A percentile compares a stretch with the other conserved stretches of the same genome.
These are phyloP conservation scores for Massariosphaeria phaeospora DNA, from an alignment of 495 filamentous ascomycete genomes.

Conservation along the genomic window DNA sequence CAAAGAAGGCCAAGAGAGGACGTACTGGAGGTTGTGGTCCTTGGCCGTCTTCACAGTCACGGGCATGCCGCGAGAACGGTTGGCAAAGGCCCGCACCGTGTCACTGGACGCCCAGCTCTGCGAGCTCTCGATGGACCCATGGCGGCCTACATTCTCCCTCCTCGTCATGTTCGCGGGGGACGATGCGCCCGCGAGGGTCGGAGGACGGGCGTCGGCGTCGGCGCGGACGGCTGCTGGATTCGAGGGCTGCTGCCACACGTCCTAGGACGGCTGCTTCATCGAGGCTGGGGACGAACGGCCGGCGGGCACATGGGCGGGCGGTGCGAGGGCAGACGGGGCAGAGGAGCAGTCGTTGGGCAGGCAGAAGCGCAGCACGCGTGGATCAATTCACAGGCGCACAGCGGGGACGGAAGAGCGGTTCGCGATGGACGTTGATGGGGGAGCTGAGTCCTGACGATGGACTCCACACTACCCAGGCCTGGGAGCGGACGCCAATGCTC, in stretches of 20 bases:
- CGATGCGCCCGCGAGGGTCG: slow-evolving; percentile 5
- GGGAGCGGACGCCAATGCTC: too few relatives aligned
- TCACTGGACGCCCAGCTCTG: slow-evolving; percentile 56
- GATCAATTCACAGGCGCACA: background rate
- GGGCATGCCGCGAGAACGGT: slow-evolving; percentile 45
- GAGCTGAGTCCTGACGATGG: too few relatives aligned
- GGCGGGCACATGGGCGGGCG: slow-evolving; percentile 7
- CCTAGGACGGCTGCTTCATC: slow-evolving; percentile 24
- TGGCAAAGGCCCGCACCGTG: slow-evolving; percentile 51
- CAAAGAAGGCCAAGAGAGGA: slow-evolving; percentile 6
- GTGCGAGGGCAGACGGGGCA: background rate
- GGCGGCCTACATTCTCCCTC: slow-evolving; percentile 51
- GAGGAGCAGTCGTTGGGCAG: background rate
- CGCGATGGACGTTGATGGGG: background rate
- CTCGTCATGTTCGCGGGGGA: slow-evolving; percentile 48
- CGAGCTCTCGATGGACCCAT: slow-evolving; percentile 61
- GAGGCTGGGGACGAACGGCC: slow-evolving; percentile 6
- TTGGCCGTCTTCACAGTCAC: slow-evolving; percentile 55
- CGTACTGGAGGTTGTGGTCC: slow-evolving; percentile 38
- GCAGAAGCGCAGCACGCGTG: background rate
- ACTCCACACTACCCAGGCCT: too few relatives aligned
- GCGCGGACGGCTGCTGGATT: slow-evolving; percentile 8
- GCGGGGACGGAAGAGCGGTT: background rate
- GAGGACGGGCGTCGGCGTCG: too few relatives aligned
- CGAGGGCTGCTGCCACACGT: slow-evolving; percentile 11